Evolutionary conservation across 1,139 yeast genomes (phyloP).

Genomic region (Pichia sp.): DNA sequence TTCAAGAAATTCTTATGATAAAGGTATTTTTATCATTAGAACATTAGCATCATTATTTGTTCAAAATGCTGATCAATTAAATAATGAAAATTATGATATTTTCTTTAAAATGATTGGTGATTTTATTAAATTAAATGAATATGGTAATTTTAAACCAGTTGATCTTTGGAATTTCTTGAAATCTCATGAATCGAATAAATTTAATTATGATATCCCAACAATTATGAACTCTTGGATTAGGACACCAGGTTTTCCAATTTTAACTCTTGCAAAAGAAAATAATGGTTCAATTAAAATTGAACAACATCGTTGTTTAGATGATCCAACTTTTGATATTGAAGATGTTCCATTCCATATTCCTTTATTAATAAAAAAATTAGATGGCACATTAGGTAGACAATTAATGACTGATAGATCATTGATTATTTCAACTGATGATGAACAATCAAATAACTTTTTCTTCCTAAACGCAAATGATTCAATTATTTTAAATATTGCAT

Average conservation of each 20-base stretch:
- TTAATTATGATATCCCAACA: slow-evolving; percentile 32
- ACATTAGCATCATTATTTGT: slow-evolving; percentile 44
- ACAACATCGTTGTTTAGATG: slow-evolving; percentile 47
- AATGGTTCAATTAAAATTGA: slow-evolving; percentile 31
- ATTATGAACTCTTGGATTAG: slow-evolving; percentile 56
- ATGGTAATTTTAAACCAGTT: slow-evolving; percentile 42
- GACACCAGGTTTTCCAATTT: slow-evolving; percentile 52
- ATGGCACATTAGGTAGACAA: slow-evolving; percentile 35
- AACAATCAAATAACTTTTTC: slow-evolving; percentile 25
- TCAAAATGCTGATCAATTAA: slow-evolving; percentile 21
- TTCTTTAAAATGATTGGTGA: slow-evolving; percentile 37
- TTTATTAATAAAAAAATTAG: slow-evolving; percentile 37
- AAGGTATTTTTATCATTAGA: slow-evolving; percentile 56
- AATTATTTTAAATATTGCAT: slow-evolving; percentile 31
- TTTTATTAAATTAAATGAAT: slow-evolving; percentile 36
- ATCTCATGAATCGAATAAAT: slow-evolving; percentile 21
- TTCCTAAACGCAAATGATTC: slow-evolving; percentile 41
- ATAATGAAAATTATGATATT: slow-evolving; percentile 31
- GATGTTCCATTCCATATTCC: slow-evolving; percentile 50
- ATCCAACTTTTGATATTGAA: slow-evolving; percentile 33
- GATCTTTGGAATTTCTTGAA: slow-evolving; percentile 47
- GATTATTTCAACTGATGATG: slow-evolving; percentile 29
- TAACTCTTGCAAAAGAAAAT: slow-evolving; percentile 34
- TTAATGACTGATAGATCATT: slow-evolving; percentile 45
- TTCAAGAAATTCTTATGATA: slow-evolving; percentile 51